Conservation (phyloP, 2,329 filamentous ascomycete species). For the Calonectria pauciramosa region DNA sequence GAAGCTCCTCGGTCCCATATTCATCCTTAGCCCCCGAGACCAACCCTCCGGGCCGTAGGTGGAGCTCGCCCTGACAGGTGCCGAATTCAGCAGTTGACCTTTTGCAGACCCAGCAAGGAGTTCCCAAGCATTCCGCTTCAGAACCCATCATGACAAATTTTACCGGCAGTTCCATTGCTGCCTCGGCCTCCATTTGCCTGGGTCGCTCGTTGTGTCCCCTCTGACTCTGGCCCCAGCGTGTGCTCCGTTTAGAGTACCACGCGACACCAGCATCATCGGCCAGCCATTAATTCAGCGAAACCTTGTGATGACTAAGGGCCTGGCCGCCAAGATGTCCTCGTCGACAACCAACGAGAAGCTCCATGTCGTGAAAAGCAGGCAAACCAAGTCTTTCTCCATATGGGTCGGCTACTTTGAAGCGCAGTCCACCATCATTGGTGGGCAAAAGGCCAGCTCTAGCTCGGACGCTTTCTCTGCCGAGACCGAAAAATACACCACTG, state of each 20-base stretch:
- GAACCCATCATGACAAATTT: not conserved
- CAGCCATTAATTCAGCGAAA: not conserved
- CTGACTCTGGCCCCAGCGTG: not conserved
- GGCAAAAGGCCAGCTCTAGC: conserved; percentile 9
- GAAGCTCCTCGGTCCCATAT: conserved; percentile 28
- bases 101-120: conserved; percentile 16
- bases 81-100: conserved; percentile 26
- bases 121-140: conserved; percentile 8
- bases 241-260: not conserved
- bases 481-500: conserved; percentile 25
- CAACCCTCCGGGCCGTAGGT: conserved; percentile 37
- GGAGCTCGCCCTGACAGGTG: conserved; percentile 26
- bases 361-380: not conserved
- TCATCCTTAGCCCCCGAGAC: conserved; percentile 33
- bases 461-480: conserved; percentile 14
- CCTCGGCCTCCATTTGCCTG: not conserved
- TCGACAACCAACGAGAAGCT: conserved; percentile 15
- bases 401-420: conserved; percentile 33
- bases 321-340: not conserved
- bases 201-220: not conserved
- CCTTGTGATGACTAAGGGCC: not conserved
- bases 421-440: conserved; percentile 31
- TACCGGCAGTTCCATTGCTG: not conserved
- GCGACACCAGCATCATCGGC: not conserved
- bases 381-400: conserved; percentile 22